Conservation (phyloP, 495 filamentous ascomycete species). For the Penicillium arizonense region DNA sequence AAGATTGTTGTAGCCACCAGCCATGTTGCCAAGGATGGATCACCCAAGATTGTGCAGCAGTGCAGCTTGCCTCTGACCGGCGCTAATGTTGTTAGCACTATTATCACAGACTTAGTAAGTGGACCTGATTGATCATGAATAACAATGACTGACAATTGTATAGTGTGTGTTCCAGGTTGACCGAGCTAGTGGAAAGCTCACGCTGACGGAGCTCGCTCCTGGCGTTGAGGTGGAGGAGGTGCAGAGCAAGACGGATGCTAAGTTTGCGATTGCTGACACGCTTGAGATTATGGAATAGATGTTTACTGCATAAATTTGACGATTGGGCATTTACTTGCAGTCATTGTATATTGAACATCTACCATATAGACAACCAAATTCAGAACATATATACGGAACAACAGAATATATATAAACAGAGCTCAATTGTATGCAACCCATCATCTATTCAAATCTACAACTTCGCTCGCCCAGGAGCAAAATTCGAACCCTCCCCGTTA, state of each 20-base stretch:
- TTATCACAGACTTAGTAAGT: slow-evolving; percentile 87
- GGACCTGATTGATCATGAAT: background rate
- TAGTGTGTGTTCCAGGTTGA: slow-evolving; percentile 85
- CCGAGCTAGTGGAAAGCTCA: slow-evolving; percentile 67
- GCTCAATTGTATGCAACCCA: background rate
- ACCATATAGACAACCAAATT: no score
- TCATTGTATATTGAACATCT: no score
- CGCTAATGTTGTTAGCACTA: slow-evolving; percentile 77
- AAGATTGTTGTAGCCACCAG: slow-evolving; percentile 94
- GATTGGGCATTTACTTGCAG: no score
- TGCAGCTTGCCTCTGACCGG: slow-evolving; percentile 87
- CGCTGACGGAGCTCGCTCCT: slow-evolving; percentile 78
- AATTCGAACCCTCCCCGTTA: slow-evolving; percentile 53
- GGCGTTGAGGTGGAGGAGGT: slow-evolving; percentile 85
- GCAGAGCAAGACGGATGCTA: slow-evolving; percentile 78
- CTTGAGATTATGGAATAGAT: slow-evolving; percentile 72
- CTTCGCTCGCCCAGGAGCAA: slow-evolving; percentile 55
- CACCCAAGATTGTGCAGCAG: slow-evolving; percentile 80
- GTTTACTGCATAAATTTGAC: no score
- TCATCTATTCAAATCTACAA: slow-evolving; percentile 32
- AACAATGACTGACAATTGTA: background rate
- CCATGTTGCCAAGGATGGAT: slow-evolving; percentile 86
- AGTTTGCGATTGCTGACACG: slow-evolving; percentile 68
- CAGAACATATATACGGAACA: no score
- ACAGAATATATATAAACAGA: no score